These are phyloP conservation scores for Russula abietina DNA, from an alignment of 768 basidiomycete genomes.

Conservation along the genomic window DNA sequence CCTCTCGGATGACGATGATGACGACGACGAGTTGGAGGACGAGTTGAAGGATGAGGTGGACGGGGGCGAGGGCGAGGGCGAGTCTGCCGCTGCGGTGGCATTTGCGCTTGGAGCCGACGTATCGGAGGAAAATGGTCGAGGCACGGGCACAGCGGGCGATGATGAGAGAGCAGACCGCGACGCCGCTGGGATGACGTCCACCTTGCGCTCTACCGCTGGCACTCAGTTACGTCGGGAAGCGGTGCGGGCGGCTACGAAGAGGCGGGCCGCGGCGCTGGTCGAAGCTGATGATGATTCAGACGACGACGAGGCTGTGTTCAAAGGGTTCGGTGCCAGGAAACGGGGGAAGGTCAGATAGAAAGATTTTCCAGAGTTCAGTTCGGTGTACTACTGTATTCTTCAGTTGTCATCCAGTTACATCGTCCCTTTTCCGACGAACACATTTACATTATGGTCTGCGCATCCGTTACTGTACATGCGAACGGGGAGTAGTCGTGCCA, in stretches of 20 bases:
- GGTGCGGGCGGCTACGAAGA: conserved; percentile 19
- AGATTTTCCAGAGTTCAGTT: too few species aligned
- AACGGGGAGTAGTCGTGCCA: background rate
- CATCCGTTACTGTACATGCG: too few species aligned
- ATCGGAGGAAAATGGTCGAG: background rate
- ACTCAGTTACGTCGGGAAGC: conserved; percentile 25
- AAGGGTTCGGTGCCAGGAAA: conserved; percentile 45
- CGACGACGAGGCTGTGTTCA: conserved; percentile 48
- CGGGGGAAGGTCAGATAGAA: conserved; percentile 12
- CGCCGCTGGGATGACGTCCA: conserved; percentile 25
- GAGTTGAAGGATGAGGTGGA: background rate
- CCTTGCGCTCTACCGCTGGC: conserved; percentile 27
- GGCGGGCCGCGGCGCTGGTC: conserved; percentile 19
- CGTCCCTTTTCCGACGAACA: background rate
- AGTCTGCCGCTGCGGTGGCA: background rate
- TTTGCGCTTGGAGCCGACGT: background rate
- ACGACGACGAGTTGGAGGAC: background rate
- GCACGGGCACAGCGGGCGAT: background rate
- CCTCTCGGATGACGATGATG: conserved; percentile 17
- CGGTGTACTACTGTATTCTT: background rate
- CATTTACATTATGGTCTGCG: background rate
- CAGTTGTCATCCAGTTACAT: background rate
- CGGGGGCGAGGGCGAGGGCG: background rate
- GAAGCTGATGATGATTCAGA: conserved; percentile 61
- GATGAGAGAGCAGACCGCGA: background rate